Evolutionary conservation across 345 rosid species (phyloP).

Genomic region (Aquilaria sinensis): DNA sequence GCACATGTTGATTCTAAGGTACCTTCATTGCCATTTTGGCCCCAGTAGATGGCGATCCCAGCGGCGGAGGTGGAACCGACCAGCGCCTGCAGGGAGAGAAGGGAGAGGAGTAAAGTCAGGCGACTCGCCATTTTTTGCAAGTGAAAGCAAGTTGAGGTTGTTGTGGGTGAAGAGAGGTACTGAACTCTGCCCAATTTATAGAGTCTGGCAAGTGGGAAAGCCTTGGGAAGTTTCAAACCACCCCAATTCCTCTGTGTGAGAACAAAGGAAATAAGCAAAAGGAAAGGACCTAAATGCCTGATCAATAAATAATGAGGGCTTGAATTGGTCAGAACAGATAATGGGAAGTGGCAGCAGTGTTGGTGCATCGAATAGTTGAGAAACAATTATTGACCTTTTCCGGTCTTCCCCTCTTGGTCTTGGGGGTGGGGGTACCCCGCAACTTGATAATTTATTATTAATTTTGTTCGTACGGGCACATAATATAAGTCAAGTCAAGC

Average conservation of each 20-base stretch:
- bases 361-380: no score
- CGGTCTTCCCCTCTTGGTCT: no score
- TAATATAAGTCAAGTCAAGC: no score
- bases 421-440: no score
- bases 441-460: no score
- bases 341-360: no score
- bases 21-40: no score
- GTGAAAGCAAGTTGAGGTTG: not conserved
- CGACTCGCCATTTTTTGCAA: conserved; percentile 13
- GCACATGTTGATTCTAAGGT: no score
- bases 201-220: not conserved
- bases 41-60: conserved; percentile 27
- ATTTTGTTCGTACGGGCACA: no score
- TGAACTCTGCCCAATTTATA: not conserved
- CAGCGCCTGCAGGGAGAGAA: conserved; percentile 2
- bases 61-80: conserved; percentile 14
- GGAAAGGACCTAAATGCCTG: not conserved
- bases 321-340: no score
- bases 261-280: not conserved
- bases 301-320: no score
- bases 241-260: not conserved
- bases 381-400: no score
- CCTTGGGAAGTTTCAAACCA: not conserved
- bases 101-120: conserved; percentile 15
- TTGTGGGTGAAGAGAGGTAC: not conserved